Conservation (phyloP, 1,139 yeast species). For the Lodderomyces elongisporus region DNA sequence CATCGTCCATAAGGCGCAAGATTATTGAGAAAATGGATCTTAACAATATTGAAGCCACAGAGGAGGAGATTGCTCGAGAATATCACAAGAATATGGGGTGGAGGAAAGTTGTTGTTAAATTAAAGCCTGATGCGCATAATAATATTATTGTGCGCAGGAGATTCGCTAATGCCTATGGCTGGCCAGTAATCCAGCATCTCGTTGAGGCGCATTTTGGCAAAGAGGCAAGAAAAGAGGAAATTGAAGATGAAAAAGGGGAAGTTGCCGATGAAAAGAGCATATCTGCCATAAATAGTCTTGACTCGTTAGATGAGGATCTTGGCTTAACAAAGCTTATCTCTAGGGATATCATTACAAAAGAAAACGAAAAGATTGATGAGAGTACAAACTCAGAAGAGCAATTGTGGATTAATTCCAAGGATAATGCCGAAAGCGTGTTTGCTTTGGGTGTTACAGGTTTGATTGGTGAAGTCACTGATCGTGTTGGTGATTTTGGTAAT, state of each 20-base stretch:
- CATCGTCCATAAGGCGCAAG: constrained; percentile 4
- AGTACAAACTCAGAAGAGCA: constrained; percentile 13
- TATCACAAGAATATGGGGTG: constrained; percentile 85
- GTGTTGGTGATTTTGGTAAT: constrained; percentile 35
- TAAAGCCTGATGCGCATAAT: constrained; percentile 94
- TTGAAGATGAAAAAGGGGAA: constrained; percentile 4
- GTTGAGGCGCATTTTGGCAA: constrained; percentile 35
- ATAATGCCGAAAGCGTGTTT: constrained; percentile 47
- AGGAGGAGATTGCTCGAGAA: constrained; percentile 81
- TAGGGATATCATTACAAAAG: constrained; percentile 30
- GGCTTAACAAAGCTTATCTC: constrained; percentile 31
- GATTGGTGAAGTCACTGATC: constrained; percentile 57
- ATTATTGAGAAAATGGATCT: constrained; percentile 21
- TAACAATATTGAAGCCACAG: constrained; percentile 35
- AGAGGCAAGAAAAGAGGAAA: constrained; percentile 9
- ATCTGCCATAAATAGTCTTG: constrained; percentile 9
- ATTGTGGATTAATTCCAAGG: constrained; percentile 48
- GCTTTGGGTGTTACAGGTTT: constrained; percentile 72
- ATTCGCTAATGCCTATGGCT: constrained; percentile 92
- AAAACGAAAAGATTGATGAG: constrained; percentile 33
- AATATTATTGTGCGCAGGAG: constrained; percentile 85
- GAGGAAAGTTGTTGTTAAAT: constrained; percentile 84
- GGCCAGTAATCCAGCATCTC: constrained; percentile 87
- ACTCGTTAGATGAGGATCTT: constrained; percentile 23
- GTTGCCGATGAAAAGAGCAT: constrained; percentile 2